Base-by-base conservation (phyloP, 2,329 filamentous ascomycete species). In the Fusarium nelsonii region DNA sequence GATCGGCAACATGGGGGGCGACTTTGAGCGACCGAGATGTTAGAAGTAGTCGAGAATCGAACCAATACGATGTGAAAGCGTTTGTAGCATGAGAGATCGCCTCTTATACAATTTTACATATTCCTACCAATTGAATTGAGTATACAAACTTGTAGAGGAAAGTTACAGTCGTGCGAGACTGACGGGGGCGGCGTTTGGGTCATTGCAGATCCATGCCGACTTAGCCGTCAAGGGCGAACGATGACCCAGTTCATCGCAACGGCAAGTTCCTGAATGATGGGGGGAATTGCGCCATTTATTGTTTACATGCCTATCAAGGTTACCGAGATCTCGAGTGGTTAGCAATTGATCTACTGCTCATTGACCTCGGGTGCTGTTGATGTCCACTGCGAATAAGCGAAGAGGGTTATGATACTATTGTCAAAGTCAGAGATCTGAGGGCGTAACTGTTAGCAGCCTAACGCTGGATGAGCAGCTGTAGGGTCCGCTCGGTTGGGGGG, bases 1-100 rank as follows among this genome's bases (percentile, higher is more conserved):
- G 68, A 73, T 73, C 65, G 63, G 58, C 60, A 57, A 46, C 15
- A 43, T 41, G 45, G 37, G 36, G 66, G 65, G 20, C 34, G 55
- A 62, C 64, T 63, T 65, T 68, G 57, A 18, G 23, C 36, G 16
- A 58, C 39, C 8, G 20, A 63, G 11, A 49, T 16, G 58, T 58
- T 15, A n/a, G 43, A 37, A 28, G 34, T 2, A 20, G 14, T 16
- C 15, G n/a, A 44, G n/a, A 20, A 23, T 2, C 4, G 15, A n/a
- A 10, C 62, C 62, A 65, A 65, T 65, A 34, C 34, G 28, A 15
- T 44, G 37, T 3, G 34, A 48, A 34, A 37, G n/a, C 10, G 0
- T 12, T n/a, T 9, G 8, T 33, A 30, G 53, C 53, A 65, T 65
- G n/a, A 60, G 28, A 12, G 1, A 14, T 18, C 16, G 12, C 12